Evolutionary conservation across 306 rosid species (phyloP).

Genomic region (Gastrolobium bilobum): DNA sequence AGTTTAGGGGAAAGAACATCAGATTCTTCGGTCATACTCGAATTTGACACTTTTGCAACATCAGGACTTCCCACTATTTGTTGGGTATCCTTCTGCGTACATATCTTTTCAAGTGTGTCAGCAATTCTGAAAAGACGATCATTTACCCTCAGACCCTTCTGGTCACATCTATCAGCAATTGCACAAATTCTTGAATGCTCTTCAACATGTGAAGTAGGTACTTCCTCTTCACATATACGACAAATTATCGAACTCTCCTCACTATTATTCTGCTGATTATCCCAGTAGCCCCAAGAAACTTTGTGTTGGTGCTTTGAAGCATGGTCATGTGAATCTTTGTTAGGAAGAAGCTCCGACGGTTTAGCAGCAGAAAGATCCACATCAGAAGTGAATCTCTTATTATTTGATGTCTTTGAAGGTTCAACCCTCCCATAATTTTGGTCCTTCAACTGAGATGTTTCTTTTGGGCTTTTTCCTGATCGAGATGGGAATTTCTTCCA

Average conservation of each 20-base stretch:
- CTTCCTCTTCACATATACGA: conserved; percentile 99
- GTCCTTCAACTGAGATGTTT: conserved; percentile 67
- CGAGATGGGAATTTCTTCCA: conserved; percentile 94
- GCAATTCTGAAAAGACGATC: conserved; percentile 88
- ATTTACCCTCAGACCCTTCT: conserved; percentile 86
- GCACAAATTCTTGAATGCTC: conserved; percentile 97
- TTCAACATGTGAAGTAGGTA: conserved; percentile 92
- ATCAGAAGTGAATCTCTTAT: conserved; percentile 64
- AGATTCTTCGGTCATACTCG: conserved; percentile 96
- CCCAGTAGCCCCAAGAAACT: conserved; percentile 96
- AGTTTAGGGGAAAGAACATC: conserved; percentile 90
- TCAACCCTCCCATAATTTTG: conserved; percentile 68
- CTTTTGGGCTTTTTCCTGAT: conserved; percentile 63
- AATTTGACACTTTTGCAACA: conserved; percentile 89
- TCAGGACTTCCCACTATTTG: conserved; percentile 92
- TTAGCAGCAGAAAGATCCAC: conserved; percentile 64
- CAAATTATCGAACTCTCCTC: conserved; percentile 93
- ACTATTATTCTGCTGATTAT: conserved; percentile 67
- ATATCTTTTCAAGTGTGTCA: conserved; percentile 87
- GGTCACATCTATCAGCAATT: conserved; percentile 96
- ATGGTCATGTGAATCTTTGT: conserved; percentile 83
- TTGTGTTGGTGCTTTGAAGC: conserved; percentile 88
- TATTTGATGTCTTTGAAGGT: conserved; percentile 62
- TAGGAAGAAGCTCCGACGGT: conserved; percentile 68
- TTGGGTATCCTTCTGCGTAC: conserved; percentile 81